These are phyloP conservation scores for Tuber umbilicatum DNA, from an alignment of 495 filamentous ascomycete genomes.

Conservation along the genomic window DNA sequence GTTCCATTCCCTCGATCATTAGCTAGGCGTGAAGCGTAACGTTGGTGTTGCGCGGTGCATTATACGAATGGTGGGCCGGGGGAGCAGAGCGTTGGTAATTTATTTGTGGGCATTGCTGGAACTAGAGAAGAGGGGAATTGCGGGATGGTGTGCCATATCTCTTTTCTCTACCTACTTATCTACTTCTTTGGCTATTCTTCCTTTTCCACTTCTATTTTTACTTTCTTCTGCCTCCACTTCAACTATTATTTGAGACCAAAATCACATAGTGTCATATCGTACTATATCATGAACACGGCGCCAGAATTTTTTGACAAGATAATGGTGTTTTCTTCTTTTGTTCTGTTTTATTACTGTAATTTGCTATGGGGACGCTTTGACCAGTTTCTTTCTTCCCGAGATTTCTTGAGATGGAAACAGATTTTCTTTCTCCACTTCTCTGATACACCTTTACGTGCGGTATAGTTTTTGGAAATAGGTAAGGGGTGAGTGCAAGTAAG, in stretches of 20 bases:
- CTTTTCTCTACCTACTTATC: conserved; percentile 5
- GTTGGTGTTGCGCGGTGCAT: not conserved
- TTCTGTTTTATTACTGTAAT: not conserved
- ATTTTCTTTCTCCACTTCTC: not conserved
- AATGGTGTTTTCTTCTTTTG: conserved; percentile 5
- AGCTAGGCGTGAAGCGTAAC: not conserved
- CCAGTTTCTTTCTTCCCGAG: not conserved
- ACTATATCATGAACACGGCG: not conserved
- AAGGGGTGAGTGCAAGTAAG: conserved; percentile 3
- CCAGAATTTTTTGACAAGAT: not conserved
- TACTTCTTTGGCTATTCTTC: not conserved
- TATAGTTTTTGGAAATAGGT: conserved; percentile 6
- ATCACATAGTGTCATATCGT: conserved; percentile 7
- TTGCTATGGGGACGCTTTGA: not conserved
- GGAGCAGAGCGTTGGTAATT: not conserved
- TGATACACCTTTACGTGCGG: conserved; percentile 1
- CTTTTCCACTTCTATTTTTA: no score
- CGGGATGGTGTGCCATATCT: not conserved
- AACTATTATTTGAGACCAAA: conserved; percentile 4
- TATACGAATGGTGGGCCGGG: not conserved
- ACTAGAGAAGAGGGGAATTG: not conserved
- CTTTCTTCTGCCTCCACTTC: not conserved
- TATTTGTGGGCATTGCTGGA: not conserved
- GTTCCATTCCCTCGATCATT: not conserved
- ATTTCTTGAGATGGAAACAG: not conserved